Base-by-base conservation (phyloP, 176 grass and related monocot genomes). In the Triticum monococcum region DNA sequence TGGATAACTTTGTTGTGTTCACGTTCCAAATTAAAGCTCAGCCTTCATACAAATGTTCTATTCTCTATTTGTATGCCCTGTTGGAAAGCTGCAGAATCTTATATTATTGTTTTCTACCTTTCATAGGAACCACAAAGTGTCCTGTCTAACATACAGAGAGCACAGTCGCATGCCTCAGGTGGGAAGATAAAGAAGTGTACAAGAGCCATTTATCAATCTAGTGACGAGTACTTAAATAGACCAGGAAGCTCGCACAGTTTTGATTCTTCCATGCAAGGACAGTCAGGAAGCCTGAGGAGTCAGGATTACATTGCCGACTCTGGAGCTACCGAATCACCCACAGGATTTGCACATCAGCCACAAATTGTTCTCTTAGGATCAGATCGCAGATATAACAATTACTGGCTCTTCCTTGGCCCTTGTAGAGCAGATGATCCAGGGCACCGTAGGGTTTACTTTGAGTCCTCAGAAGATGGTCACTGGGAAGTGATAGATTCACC, bases 331-430 rank as follows among this genome's bases (percentile, higher is more conserved):
- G 64, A 64, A 70, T 59, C 63, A 13, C 71, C 84, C 89, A 75
- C 67, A 82, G 74, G 86, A 41, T 56, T 72, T 89, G 78, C 68
- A 48, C 87, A 92, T 66, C 89, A 65, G 81, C 83, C 91, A 79
- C 94, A 99, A 87, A 81, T 83, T 78, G 85, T 99, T 90, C 81
- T 78, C 85, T 86, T 97, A 80, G 97, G 97, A 75, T 99, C 92
- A 33, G 97, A 96, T 67, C 88, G 94, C 57, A 89, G 97, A 83
- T 99, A 96, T 89, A 96, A 99, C 79, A 93, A 90, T 77, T 99
- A 96, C 68, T 99, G 94, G 93, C 97, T 96, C 48, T 99, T 99
- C 63, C 89, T 99, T 88, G 94, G 97, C 69, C 94, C 88, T 57
- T 99, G 94, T 83, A 86, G 69, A 45, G 79, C 80, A 84, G 86